Evolutionary conservation across 352 stramenopile species (phyloP).

Genomic region (Pythium sp.): DNA sequence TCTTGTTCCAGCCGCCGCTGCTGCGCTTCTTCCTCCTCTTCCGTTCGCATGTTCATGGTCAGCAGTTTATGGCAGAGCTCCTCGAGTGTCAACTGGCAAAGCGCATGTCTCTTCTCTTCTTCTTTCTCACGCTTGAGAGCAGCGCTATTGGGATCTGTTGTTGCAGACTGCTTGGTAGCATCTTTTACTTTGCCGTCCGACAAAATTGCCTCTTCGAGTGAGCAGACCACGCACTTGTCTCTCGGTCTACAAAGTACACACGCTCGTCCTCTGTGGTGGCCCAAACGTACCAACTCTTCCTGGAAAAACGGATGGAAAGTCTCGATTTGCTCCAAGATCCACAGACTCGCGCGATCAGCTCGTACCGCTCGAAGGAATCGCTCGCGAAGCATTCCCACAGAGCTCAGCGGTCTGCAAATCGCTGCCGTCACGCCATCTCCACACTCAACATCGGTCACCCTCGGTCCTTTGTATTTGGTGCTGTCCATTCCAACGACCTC

Average conservation of each 20-base stretch:
- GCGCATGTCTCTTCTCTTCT: slow-evolving; percentile 1
- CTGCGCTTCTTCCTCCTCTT: slow-evolving; percentile 35
- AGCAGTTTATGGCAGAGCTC: slow-evolving; percentile 32
- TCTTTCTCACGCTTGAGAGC: not conserved
- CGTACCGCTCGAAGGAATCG: slow-evolving; percentile 53
- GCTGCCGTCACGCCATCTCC: slow-evolving; percentile 51
- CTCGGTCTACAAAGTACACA: slow-evolving; percentile 27
- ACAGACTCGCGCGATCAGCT: slow-evolving; percentile 41
- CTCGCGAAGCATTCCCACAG: slow-evolving; percentile 39
- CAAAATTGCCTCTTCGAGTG: slow-evolving; percentile 8
- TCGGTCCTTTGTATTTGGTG: slow-evolving; percentile 49
- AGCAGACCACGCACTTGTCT: slow-evolving; percentile 14
- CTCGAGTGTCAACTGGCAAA: slow-evolving; percentile 20
- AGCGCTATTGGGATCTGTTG: not conserved
- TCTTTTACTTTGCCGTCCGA: slow-evolving; percentile 2
- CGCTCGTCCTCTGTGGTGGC: not conserved
- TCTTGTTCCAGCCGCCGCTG: slow-evolving; percentile 33
- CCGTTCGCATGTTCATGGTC: slow-evolving; percentile 29
- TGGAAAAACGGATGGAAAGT: slow-evolving; percentile 57
- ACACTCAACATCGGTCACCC: slow-evolving; percentile 54
- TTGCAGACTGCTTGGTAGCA: not conserved
- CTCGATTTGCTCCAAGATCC: slow-evolving; percentile 58
- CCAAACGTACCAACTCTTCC: not conserved
- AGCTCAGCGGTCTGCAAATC: slow-evolving; percentile 46
- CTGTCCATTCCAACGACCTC: slow-evolving; percentile 44